Evolutionary conservation across 805 yeast genomes (phyloP), one percentile per base, ranked within the genome.

Genomic region (Spathaspora passalidarum): DNA sequence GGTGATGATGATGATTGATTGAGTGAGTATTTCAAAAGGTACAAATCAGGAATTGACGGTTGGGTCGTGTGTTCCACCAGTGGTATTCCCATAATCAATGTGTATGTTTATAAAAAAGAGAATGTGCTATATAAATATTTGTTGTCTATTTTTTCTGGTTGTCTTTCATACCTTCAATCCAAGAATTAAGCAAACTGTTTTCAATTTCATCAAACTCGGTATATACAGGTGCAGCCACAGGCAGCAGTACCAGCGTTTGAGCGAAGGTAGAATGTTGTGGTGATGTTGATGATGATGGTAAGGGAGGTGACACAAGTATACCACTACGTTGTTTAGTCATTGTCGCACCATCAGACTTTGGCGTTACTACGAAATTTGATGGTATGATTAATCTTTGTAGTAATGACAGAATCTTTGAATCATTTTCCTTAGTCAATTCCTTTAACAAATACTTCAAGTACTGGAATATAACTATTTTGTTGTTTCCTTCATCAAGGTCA

Each of bases 151-250:
- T 25, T 25, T 25, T 25, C n/a, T n/a, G n/a, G n/a, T 6, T 29
- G 14, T 29, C 16, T 29, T 29, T 29, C 71, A 68, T 66, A 41
- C 60, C 60, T 35, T 68, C 70, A n/a, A 71, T 61, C 77, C 77
- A 72, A 6, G 72, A 60, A 22, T 65, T 70, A 25, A 70, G 53
- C 25, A 72, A 59, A 43, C 73, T 69, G 13, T 56, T 55, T 46
- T 72, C 76, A 16, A 72, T 69, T 32, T 72, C 77, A 47, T 71
- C 75, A 51, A 66, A 62, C 19, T 53, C 14, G 3, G 34, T 29
- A 13, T 29, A 29, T 13, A n/a, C 34, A 4, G 34, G 34, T 29
- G 16, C 25, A 22, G 9, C n/a, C n/a, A n/a, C n/a, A n/a, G n/a
- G n/a, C n/a, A n/a, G n/a, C n/a, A n/a, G n/a, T n/a, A n/a, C n/a